Base-by-base conservation (phyloP, 1,284 basidiomycete genomes). In the Tausonia pullulans region DNA sequence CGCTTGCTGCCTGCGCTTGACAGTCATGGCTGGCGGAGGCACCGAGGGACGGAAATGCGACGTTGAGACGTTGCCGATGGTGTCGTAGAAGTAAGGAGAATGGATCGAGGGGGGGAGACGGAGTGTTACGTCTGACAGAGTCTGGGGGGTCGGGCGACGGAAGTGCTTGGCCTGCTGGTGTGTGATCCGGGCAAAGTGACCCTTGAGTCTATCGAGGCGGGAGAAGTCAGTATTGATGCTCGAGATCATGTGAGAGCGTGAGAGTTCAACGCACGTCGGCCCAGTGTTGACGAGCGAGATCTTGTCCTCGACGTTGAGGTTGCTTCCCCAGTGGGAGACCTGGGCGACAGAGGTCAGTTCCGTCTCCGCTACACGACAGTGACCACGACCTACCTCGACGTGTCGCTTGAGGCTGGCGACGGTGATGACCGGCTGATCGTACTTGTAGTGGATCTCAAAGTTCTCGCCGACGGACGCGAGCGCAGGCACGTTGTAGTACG, bases 11-110 rank as follows among this genome's bases (percentile, higher is more conserved):
- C 55, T 64, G 14, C 60, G 51, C 50, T 67, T 67, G 54, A 63
- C 53, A 48, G 67, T 60, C 13, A 59, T 82, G 14, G 79, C 81
- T 71, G 85, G 83, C n/a, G 63, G 69, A n/a, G 67, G 70, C 6
- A 66, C 66, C 8, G 71, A 69, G 9, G 82, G 78, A 40, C 90
- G 85, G 71, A 98, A 84, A 64, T 81, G 83, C 0, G 93, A 96
- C 0, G 95, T 98, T 5, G 95, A 97, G 48, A 99, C 94, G 75
- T 99, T 99, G 58, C 96, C 96, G 69, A 94, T 88, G 63, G 84
- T 78, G 76, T 97, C 93, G 73, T 87, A 88, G 78, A 83, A 97
- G 78, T 97, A 97, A 0, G 86, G 82, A 67, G 87, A 83, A 68
- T 83, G 83, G 60, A 90, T 85, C 44, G 87, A 86, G 3, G 90